Percentiles rank a stretch among this genome's conserved stretches.
phyloP scores from a whole-genome alignment of 768 basidiomycete species.

The Daedaleopsis sinensis region DNA sequence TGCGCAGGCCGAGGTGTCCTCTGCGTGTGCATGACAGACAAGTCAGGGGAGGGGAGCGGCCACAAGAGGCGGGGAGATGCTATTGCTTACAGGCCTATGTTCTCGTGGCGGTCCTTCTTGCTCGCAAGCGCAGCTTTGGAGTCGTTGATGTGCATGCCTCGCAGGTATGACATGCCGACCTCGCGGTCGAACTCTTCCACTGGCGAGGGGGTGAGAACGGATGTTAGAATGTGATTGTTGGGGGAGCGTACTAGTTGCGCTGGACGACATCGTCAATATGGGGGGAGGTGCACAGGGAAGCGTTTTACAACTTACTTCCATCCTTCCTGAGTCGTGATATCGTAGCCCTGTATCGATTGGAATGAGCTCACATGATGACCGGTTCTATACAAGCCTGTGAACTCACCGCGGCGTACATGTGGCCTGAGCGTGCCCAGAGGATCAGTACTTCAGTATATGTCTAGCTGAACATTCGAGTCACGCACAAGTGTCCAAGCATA shows the following conservation, averaged over 20 bases:
- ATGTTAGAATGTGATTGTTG: not conserved
- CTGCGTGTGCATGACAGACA: constrained; percentile 37
- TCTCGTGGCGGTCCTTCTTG: constrained; percentile 81
- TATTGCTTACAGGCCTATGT: constrained; percentile 73
- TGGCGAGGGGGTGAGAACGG: constrained; percentile 21
- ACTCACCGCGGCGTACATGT: constrained; percentile 75
- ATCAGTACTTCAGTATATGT: not conserved
- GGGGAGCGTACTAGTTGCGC: constrained; percentile 23
- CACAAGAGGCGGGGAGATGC: not conserved
- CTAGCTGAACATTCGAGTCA: not conserved
- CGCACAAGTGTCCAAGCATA: constrained; percentile 86
- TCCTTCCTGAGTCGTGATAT: constrained; percentile 70
- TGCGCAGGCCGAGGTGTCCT: constrained; percentile 63
- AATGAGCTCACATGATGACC: not conserved
- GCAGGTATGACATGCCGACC: constrained; percentile 73
- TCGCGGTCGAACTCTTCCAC: constrained; percentile 68
- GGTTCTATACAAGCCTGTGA: not conserved
- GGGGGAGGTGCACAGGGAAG: not conserved
- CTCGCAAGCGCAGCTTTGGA: constrained; percentile 67
- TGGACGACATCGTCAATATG: constrained; percentile 8
- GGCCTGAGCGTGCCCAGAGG: constrained; percentile 46
- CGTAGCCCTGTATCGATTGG: constrained; percentile 60
- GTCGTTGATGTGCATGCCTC: constrained; percentile 87
- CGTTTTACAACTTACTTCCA: constrained; percentile 60
- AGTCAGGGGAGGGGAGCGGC: not conserved